Evolutionary conservation across 768 basidiomycete species (phyloP).

Genomic region (Pisolithus tinctorius): DNA sequence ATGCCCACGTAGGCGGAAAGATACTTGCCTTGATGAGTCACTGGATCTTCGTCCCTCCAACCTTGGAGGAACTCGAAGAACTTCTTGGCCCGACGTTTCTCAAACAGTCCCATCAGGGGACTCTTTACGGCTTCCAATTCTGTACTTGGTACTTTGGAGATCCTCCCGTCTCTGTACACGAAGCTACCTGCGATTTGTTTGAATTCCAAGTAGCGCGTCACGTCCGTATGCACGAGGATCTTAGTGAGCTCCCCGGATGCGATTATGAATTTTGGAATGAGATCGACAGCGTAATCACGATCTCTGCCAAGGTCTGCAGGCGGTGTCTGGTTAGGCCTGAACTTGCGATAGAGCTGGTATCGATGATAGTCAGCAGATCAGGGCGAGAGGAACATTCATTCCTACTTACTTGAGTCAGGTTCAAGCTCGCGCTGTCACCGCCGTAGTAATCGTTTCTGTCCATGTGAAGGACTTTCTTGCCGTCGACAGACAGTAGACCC

Average conservation of each 20-base stretch:
- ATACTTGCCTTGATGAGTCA: slow-evolving; percentile 84
- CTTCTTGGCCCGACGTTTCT: slow-evolving; percentile 96
- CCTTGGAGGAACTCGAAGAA: slow-evolving; percentile 96
- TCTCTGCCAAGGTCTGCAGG: slow-evolving; percentile 90
- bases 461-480: slow-evolving; percentile 99
- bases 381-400: slow-evolving; percentile 2
- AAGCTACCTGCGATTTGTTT: slow-evolving; percentile 99
- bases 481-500: slow-evolving; percentile 96
- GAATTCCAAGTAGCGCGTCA: slow-evolving; percentile 97
- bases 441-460: slow-evolving; percentile 99
- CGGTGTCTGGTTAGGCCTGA: slow-evolving; percentile 68
- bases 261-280: slow-evolving; percentile 99
- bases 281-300: slow-evolving; percentile 96
- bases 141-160: slow-evolving; percentile 96
- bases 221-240: slow-evolving; percentile 98
- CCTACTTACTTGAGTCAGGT: slow-evolving; percentile 82
- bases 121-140: slow-evolving; percentile 96
- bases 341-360: slow-evolving; percentile 88
- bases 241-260: slow-evolving; percentile 95
- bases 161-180: slow-evolving; percentile 93
- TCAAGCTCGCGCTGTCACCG: slow-evolving; percentile 93
- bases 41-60: slow-evolving; percentile 94
- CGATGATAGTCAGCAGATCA: slow-evolving; percentile 15
- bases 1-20: not conserved
- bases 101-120: slow-evolving; percentile 97